A percentile compares a stretch with the other conserved stretches of the same genome.
These are phyloP conservation scores for Alternaria novae-zelandiae DNA, from an alignment of 2,329 filamentous ascomycete species.

Conservation along the genomic window DNA sequence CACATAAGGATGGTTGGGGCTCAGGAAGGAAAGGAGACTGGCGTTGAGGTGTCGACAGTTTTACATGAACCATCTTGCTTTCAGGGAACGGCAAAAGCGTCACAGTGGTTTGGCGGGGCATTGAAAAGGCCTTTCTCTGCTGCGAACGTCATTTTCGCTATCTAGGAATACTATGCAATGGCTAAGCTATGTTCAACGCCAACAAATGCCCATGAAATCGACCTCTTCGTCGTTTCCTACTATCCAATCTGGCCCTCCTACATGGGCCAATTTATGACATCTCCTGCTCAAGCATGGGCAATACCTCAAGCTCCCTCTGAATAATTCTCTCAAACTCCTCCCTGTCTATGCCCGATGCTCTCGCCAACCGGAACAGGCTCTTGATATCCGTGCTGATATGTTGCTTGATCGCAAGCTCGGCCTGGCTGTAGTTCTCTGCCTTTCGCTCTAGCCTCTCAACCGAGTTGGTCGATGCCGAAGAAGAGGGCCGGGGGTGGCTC, in stretches of 20 bases:
- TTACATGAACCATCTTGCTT: background rate
- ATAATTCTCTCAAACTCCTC: slow-evolving; percentile 78
- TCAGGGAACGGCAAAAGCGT: background rate
- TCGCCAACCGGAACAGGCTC: slow-evolving; percentile 75
- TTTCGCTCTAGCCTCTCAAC: slow-evolving; percentile 66
- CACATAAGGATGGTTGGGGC: background rate
- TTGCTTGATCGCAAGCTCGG: slow-evolving; percentile 76
- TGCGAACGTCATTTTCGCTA: background rate
- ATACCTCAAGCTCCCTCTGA: slow-evolving; percentile 71
- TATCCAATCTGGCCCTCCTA: background rate
- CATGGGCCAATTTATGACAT: slow-evolving; percentile 16
- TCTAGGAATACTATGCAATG: slow-evolving; percentile 4
- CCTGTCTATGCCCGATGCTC: slow-evolving; percentile 73
- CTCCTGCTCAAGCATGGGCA: slow-evolving; percentile 71
- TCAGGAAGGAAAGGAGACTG: background rate
- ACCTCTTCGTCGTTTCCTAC: background rate
- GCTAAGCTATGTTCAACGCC: slow-evolving; percentile 15
- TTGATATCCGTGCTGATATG: slow-evolving; percentile 80
- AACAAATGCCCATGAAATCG: slow-evolving; percentile 8
- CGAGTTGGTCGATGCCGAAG: slow-evolving; percentile 53
- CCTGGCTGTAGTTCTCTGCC: slow-evolving; percentile 65
- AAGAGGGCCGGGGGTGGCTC: slow-evolving; percentile 45
- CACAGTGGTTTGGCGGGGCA: background rate
- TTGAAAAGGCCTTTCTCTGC: background rate
- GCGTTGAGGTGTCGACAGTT: background rate